Conservation (phyloP, 345 rosid genomes). For the thale cress (Arabidopsis thaliana) region TAIR10.1 NC_003075.7:11865001-11865500, state of each 20-base stretch:
- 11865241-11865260: background rate
- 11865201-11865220: slow-evolving; percentile 60
- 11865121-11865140: background rate
- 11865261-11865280: slow-evolving; percentile 62
- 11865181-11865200: slow-evolving; percentile 59
- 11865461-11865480: slow-evolving; percentile 33
- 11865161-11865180: slow-evolving; percentile 23
- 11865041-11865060: background rate
- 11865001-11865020: slow-evolving; percentile 40
- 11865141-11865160: slow-evolving; percentile 36
- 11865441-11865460: slow-evolving; percentile 37
- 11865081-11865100: slow-evolving; percentile 38
- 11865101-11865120: slow-evolving; percentile 29
- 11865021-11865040: slow-evolving; percentile 33
- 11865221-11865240: slow-evolving; percentile 48
- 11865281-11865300: slow-evolving; percentile 98
- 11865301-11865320: slow-evolving; percentile 77
- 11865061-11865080: slow-evolving; percentile 30
- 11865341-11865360: slow-evolving; percentile 26
- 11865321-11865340: slow-evolving; percentile 49
- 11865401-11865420: slow-evolving; percentile 30
- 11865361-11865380: slow-evolving; percentile 10
- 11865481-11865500: slow-evolving; percentile 44
- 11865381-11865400: slow-evolving; percentile 14
- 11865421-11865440: slow-evolving; percentile 4